A percentile compares a stretch with the other conserved stretches of the same genome.
These are phyloP conservation scores for Lipomyces starkeyi DNA, from an alignment of 805 yeast genomes.

Conservation along the genomic window DNA sequence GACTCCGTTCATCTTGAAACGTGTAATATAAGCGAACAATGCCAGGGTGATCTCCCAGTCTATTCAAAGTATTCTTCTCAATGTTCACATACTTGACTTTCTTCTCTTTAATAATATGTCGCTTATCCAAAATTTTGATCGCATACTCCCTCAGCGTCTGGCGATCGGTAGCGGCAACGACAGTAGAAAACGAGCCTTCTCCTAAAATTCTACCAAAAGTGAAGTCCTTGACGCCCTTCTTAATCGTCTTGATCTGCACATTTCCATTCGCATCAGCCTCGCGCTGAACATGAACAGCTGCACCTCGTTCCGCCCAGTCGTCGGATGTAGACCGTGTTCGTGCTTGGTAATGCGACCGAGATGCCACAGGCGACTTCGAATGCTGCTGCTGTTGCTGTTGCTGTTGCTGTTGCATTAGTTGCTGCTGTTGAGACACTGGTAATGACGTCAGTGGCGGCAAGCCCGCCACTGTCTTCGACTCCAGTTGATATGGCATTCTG, in stretches of 20 bases:
- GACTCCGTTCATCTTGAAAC: conserved; percentile 86
- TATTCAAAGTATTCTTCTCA: conserved; percentile 86
- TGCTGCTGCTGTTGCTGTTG: conserved; percentile 15
- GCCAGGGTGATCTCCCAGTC: conserved; percentile 93
- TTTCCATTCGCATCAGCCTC: conserved; percentile 56
- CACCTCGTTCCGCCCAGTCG: conserved; percentile 64
- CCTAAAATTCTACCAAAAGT: conserved; percentile 88
- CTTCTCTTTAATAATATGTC: conserved; percentile 91
- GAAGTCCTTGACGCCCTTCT: conserved; percentile 75
- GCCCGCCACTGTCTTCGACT: conserved; percentile 36
- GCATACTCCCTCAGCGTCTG: conserved; percentile 81
- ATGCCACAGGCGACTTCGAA: neutral
- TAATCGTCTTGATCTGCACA: conserved; percentile 57
- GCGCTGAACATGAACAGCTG: conserved; percentile 59
- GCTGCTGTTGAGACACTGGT: conserved; percentile 19
- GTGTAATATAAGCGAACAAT: conserved; percentile 90
- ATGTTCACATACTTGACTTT: conserved; percentile 95
- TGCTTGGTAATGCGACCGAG: neutral
- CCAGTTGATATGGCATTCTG: conserved; percentile 26
- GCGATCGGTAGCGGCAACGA: conserved; percentile 80
- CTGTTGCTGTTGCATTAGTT: conserved; percentile 13
- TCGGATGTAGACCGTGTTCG: conserved; percentile 41
- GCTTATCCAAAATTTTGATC: conserved; percentile 86
- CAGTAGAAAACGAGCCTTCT: conserved; percentile 95
- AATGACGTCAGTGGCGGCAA: conserved; percentile 25